Conservation (phyloP, 176 grass and related monocot genomes). For the Bromus sterilis region DNA sequence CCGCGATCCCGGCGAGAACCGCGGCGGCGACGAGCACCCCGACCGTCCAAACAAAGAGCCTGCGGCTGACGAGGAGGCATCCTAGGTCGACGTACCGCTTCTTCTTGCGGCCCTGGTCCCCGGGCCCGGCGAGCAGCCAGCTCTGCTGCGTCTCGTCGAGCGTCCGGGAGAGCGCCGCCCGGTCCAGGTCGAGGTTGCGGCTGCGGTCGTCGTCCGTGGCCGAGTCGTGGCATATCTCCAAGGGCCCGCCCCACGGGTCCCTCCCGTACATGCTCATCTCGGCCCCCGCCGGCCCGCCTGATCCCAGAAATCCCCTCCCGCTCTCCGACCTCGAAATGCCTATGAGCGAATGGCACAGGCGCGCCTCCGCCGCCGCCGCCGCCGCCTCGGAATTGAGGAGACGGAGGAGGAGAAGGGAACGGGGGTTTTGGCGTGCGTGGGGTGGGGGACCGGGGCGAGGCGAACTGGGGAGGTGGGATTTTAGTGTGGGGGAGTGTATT, state of each 20-base stretch:
- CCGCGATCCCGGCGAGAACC: conserved; percentile 49
- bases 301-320: not conserved
- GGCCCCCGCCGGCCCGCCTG: not conserved
- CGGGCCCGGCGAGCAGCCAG: conserved; percentile 85
- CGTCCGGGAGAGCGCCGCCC: conserved; percentile 68
- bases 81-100: conserved; percentile 90
- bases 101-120: conserved; percentile 71
- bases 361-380: not conserved
- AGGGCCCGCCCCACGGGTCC: conserved; percentile 87
- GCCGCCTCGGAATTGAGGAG: not conserved
- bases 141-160: conserved; percentile 96
- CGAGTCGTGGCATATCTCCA: conserved; percentile 84
- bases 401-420: not conserved
- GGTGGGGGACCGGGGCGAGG: not conserved
- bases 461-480: conserved; percentile 11
- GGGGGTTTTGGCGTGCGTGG: not conserved
- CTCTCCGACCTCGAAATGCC: not conserved
- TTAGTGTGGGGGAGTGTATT: not conserved
- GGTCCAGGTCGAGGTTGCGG: conserved; percentile 84
- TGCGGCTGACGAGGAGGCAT: conserved; percentile 79
- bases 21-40: conserved; percentile 49
- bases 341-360: not conserved
- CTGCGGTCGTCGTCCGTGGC: conserved; percentile 95
- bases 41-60: conserved; percentile 70
- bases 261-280: conserved; percentile 92